phyloP scores from a whole-genome alignment of 495 filamentous ascomycete genomes.

The Viridothelium virens region DNA sequence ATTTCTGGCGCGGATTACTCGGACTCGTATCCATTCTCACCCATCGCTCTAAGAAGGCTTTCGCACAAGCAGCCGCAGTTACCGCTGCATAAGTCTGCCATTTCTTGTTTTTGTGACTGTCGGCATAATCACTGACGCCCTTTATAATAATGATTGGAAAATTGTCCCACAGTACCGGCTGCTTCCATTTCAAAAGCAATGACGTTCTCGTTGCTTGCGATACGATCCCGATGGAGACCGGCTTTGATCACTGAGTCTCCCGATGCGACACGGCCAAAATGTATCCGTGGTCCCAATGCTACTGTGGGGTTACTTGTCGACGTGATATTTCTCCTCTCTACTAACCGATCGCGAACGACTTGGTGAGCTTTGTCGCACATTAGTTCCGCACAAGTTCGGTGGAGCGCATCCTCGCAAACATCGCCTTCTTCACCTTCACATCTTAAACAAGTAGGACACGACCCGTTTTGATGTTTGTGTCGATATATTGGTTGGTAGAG shows the following conservation, averaged over 20 bases:
- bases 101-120: slow-evolving; percentile 29
- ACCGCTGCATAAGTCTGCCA: slow-evolving; percentile 26
- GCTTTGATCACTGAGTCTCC: slow-evolving; percentile 33
- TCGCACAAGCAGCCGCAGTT: slow-evolving; percentile 23
- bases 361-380: slow-evolving; percentile 6
- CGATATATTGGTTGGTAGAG: not conserved
- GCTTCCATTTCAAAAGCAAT: slow-evolving; percentile 33
- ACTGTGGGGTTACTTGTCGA: not conserved
- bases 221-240: slow-evolving; percentile 19
- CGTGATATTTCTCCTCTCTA: not conserved
- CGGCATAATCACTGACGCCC: slow-evolving; percentile 31
- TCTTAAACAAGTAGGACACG: not conserved
- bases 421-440: slow-evolving; percentile 13
- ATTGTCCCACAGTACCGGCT: slow-evolving; percentile 23
- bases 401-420: slow-evolving; percentile 9
- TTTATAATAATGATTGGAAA: slow-evolving; percentile 28
- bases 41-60: slow-evolving; percentile 15
- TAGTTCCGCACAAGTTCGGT: slow-evolving; percentile 11
- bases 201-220: slow-evolving; percentile 14
- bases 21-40: not conserved
- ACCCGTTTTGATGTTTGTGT: slow-evolving; percentile 8
- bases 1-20: not conserved
- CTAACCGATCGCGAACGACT: not conserved
- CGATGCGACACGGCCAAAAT: slow-evolving; percentile 37
- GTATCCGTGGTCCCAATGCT: slow-evolving; percentile 21